Conservation (phyloP, 495 filamentous ascomycete genomes). For the Annulohypoxylon moriforme region DNA sequence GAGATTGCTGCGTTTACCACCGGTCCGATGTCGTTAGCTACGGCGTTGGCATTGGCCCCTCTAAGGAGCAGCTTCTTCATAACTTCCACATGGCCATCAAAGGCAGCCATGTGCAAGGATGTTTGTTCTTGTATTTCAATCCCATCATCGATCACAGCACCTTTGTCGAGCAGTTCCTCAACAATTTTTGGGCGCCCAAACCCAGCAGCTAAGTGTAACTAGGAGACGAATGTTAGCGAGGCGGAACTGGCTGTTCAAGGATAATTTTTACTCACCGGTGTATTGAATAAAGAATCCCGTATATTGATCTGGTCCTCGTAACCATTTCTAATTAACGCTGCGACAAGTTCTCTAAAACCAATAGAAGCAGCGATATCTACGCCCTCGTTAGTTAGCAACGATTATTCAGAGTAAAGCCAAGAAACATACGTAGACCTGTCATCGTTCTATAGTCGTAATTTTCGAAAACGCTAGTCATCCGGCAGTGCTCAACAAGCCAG, state of each 20-base stretch:
- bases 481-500: conserved; percentile 52
- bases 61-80: conserved; percentile 50
- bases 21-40: conserved; percentile 43
- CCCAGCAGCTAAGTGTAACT: conserved; percentile 51
- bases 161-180: conserved; percentile 48
- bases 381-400: conserved; percentile 10
- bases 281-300: conserved; percentile 41
- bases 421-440: conserved; percentile 40
- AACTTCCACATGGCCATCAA: conserved; percentile 47
- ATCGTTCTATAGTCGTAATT: conserved; percentile 43
- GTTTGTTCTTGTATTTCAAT: conserved; percentile 44
- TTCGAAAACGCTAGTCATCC: conserved; percentile 38
- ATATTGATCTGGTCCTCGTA: conserved; percentile 47
- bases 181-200: conserved; percentile 50
- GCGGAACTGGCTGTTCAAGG: neutral
- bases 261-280: conserved; percentile 26
- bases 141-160: conserved; percentile 50
- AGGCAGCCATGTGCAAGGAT: conserved; percentile 53
- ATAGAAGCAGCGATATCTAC: conserved; percentile 46
- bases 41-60: conserved; percentile 49
- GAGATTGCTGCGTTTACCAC: conserved; percentile 52
- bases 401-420: neutral
- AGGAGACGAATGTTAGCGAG: neutral
- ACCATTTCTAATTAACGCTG: conserved; percentile 45
- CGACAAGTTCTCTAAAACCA: conserved; percentile 48